Base-by-base conservation (phyloP, 352 stramenopile species). In the Globisporangium viniferum region DNA sequence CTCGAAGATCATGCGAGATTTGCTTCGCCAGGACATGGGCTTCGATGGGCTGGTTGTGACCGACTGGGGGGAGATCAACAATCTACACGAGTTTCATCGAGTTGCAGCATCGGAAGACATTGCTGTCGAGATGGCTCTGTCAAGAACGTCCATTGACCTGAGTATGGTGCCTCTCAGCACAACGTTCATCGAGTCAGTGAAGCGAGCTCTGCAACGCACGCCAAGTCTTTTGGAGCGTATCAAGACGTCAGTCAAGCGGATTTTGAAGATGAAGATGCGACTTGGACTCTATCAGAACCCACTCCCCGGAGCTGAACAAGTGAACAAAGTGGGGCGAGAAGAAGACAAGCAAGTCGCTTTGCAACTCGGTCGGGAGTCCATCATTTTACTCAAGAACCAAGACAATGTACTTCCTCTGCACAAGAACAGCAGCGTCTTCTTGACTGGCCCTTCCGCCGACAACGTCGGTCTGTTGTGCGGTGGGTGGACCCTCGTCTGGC, bases 31-130 rank as follows among this genome's bases (percentile, higher is more conserved):
- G n/a, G 77, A 97, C 61, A 82, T 98, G 70, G 70, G 70, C 5
- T 98, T 97, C 65, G 67, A 94, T 31, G 91, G 93, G 9, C 74
- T 98, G 48, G 65, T 98, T 41, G 91, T 98, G 20, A 98, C 94
- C 0, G 94, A 98, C 72, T 98, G 95, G 72, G 77, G 77, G 24
- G 93, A 98, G 74, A 98, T 98, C 46, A 82, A 93, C 62, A 98
- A 98, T 64, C 75, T 97, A 6, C 69, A 87, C 39, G 68, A 73
- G 10, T 91, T 73, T 66, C 86, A 93, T 27, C 80, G 85, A 18
- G 66, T 90, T 18, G 86, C 81, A 6, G 71, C 67, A 46, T 79
- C 67, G 2, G 35, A 81, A n/a, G 71, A 81, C 35, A 78, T 92
- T 12, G 89, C 92, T 1, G 76, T 95, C 6, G 73, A 75, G 41